Percentiles rank a stretch among this genome's conserved stretches.
Evolutionary conservation across 257 asterid genomes (phyloP).

Genomic region (Anisodus tanguticus): DNA sequence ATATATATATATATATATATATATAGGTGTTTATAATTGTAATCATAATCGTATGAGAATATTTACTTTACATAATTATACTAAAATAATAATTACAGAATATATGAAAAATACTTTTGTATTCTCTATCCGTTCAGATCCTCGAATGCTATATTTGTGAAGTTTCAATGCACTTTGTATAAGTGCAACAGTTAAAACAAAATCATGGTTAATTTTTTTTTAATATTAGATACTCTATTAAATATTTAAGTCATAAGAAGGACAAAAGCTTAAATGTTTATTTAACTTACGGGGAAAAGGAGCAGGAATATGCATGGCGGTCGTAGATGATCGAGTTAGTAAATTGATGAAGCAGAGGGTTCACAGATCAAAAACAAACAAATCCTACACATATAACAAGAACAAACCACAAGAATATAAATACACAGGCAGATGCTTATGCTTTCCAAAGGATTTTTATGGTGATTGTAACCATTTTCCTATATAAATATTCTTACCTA

Average conservation of each 20-base stretch:
- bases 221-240: not conserved
- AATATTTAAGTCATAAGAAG: not conserved
- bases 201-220: conserved; percentile 5
- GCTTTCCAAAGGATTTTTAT: conserved; percentile 23
- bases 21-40: no score
- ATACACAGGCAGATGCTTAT: conserved; percentile 19
- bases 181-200: conserved; percentile 23
- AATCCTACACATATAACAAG: conserved; percentile 32
- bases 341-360: conserved; percentile 19
- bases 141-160: not conserved
- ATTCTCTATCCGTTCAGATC: no score
- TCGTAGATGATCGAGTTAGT: not conserved
- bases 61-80: no score
- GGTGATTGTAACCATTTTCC: conserved; percentile 9
- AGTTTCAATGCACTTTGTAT: not conserved
- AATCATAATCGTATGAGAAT: no score
- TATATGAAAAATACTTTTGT: no score
- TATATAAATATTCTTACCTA: not conserved
- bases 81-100: no score
- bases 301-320: conserved; percentile 23
- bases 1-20: no score
- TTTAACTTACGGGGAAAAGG: conserved; percentile 8
- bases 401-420: conserved; percentile 15
- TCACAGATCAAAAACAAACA: conserved; percentile 35
- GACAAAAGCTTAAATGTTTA: not conserved